These are phyloP conservation scores for Moelleriella libera DNA, from an alignment of 2,329 filamentous ascomycete species.

Conservation along the genomic window DNA sequence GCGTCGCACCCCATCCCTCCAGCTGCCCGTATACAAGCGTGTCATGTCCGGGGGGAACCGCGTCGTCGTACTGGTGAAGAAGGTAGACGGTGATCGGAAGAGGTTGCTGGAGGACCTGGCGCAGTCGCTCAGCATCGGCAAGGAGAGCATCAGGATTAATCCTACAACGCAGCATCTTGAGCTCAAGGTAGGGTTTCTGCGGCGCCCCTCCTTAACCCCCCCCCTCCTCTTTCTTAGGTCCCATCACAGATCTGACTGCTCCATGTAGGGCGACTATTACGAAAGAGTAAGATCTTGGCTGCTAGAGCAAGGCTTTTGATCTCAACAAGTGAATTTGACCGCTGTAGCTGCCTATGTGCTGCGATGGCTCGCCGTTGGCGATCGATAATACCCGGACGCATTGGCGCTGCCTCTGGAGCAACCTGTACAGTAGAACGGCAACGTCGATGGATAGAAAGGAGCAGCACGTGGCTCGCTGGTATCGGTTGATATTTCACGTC, in stretches of 20 bases:
- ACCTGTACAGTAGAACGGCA: too few species aligned
- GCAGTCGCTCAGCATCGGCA: conserved; percentile 39
- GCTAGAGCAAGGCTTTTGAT: conserved; percentile 19
- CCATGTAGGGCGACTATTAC: conserved; percentile 18
- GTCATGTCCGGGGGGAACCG: conserved; percentile 63
- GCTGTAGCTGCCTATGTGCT: too few species aligned
- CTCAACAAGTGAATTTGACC: too few species aligned
- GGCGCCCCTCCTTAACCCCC: not conserved
- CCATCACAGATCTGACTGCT: not conserved
- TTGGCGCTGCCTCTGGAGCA: too few species aligned
- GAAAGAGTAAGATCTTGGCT: conserved; percentile 17
- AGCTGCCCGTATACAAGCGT: conserved; percentile 65
- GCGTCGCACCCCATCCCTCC: conserved; percentile 52
- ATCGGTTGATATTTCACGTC: conserved; percentile 2
- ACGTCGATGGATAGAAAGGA: not conserved
- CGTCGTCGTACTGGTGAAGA: conserved; percentile 61
- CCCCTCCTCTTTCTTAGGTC: not conserved
- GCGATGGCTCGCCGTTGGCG: too few species aligned
- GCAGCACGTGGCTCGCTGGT: not conserved
- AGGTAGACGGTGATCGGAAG: conserved; percentile 58
- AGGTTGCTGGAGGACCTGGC: conserved; percentile 51
- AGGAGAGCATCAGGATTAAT: conserved; percentile 38
- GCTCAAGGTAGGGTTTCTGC: conserved; percentile 44
- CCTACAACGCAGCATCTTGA: conserved; percentile 58
- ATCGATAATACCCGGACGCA: too few species aligned